Evolutionary conservation across 768 basidiomycete genomes (phyloP).

Genomic region (Lentinula aciculospora): DNA sequence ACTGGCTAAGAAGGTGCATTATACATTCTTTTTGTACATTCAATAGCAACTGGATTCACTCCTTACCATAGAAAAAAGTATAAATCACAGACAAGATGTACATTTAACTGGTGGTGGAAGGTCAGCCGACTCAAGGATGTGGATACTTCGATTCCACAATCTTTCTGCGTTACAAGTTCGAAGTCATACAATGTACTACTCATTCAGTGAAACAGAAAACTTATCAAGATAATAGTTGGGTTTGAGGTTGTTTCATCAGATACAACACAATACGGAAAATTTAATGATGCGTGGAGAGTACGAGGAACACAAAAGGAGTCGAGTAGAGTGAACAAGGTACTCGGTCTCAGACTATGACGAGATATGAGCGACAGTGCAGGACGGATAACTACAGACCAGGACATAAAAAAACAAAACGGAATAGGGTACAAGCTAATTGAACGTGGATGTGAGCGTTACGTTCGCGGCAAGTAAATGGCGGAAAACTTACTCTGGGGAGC

Average conservation of each 20-base stretch:
- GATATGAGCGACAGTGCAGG: background rate
- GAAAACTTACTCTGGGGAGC: conserved; percentile 52
- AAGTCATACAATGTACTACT: background rate
- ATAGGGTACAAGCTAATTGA: background rate
- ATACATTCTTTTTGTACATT: background rate
- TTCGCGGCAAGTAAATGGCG: background rate
- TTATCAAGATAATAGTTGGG: background rate
- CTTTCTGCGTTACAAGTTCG: too few relatives aligned
- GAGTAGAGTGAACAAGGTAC: background rate
- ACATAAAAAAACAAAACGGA: background rate
- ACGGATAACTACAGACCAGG: conserved; percentile 6
- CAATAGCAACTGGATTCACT: background rate
- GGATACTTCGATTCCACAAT: background rate
- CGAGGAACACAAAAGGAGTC: background rate
- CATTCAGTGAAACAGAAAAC: background rate
- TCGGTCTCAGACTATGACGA: background rate
- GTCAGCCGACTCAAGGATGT: too few relatives aligned
- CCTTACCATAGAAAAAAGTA: background rate
- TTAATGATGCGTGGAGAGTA: background rate
- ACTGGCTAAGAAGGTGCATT: conserved; percentile 3
- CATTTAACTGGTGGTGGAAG: too few relatives aligned
- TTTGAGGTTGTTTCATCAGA: conserved; percentile 1
- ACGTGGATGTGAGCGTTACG: background rate
- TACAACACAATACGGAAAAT: background rate
- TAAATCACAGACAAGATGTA: background rate